These are phyloP conservation scores for Cystobasidium onofrii DNA, from an alignment of 768 basidiomycete species.

Conservation along the genomic window DNA sequence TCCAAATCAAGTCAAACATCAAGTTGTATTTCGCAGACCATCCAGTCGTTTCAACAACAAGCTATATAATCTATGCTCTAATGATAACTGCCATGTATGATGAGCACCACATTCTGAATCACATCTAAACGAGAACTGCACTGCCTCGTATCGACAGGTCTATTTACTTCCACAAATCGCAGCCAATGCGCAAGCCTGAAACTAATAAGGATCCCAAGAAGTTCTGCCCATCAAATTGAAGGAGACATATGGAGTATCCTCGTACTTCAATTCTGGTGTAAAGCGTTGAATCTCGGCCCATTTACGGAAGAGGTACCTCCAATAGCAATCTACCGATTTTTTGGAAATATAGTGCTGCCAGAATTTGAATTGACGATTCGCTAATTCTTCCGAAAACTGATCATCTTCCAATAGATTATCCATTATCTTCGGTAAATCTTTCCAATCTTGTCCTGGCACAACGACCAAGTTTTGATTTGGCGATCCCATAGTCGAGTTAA, in stretches of 20 bases:
- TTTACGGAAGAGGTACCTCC: constrained; percentile 13
- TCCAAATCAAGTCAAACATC: no score
- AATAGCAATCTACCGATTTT: constrained; percentile 28
- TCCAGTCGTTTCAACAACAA: no score
- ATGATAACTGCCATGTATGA: no score
- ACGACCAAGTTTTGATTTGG: constrained; percentile 40
- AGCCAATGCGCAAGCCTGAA: no score
- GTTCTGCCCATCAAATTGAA: constrained; percentile 29
- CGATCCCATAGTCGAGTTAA: constrained; percentile 34
- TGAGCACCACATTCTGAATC: no score
- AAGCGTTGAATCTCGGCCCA: constrained; percentile 25
- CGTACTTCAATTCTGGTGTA: constrained; percentile 21
- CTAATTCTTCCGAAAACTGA: constrained; percentile 15
- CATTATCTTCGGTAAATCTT: constrained; percentile 37
- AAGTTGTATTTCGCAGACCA: no score
- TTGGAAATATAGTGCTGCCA: constrained; percentile 24
- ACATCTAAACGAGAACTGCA: no score
- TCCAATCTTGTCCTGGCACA: constrained; percentile 35
- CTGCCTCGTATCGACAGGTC: no score
- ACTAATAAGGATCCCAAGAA: constrained; percentile 18
- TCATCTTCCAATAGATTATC: constrained; percentile 26
- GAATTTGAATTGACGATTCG: constrained; percentile 10
- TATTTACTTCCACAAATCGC: no score
- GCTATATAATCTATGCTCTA: no score
- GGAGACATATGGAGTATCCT: constrained; percentile 20